Percentiles rank a stretch among this genome's conserved stretches.
These are phyloP conservation scores for Gautieria morchelliformis DNA, from an alignment of 768 basidiomycete genomes.

Conservation along the genomic window DNA sequence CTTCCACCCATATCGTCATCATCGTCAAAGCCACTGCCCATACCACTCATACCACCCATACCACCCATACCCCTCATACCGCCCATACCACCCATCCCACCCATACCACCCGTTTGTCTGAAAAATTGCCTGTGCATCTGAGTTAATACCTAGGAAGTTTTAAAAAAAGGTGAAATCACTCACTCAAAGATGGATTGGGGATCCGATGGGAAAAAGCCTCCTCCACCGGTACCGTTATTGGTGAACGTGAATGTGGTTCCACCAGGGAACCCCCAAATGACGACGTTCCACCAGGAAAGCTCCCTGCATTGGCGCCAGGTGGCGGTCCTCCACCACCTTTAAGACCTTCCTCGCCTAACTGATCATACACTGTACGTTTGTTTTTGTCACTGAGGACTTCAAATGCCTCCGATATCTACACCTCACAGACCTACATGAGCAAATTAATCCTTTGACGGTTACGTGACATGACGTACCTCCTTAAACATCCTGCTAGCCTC, in stretches of 20 bases:
- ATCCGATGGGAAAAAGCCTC: conserved; percentile 68
- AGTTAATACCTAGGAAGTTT: background rate
- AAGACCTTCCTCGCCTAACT: conserved; percentile 91
- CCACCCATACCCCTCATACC: conserved; percentile 21
- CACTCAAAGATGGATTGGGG: conserved; percentile 86
- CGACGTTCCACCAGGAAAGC: conserved; percentile 9
- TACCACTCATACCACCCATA: conserved; percentile 24
- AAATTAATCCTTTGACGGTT: background rate
- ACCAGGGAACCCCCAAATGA: conserved; percentile 29
- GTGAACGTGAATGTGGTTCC: conserved; percentile 44
- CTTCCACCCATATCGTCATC: conserved; percentile 38
- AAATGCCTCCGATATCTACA: conserved; percentile 86
- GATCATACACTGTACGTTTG: conserved; percentile 81
- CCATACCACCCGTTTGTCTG: conserved; percentile 29
- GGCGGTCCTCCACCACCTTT: conserved; percentile 56
- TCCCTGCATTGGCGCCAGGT: conserved; percentile 32
- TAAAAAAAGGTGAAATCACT: conserved; percentile 22
- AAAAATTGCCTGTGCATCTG: conserved; percentile 47
- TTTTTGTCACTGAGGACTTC: conserved; percentile 87
- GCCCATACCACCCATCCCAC: conserved; percentile 20
- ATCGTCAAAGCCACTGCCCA: conserved; percentile 20
- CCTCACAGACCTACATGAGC: conserved; percentile 2
- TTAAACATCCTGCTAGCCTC: conserved; percentile 87
- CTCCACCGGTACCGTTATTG: conserved; percentile 34
- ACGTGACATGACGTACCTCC: conserved; percentile 40